A percentile compares a stretch with the other conserved stretches of the same genome.
Evolutionary conservation across 345 rosid species (phyloP).

Genomic region (Bruguiera gymnorhiza): DNA sequence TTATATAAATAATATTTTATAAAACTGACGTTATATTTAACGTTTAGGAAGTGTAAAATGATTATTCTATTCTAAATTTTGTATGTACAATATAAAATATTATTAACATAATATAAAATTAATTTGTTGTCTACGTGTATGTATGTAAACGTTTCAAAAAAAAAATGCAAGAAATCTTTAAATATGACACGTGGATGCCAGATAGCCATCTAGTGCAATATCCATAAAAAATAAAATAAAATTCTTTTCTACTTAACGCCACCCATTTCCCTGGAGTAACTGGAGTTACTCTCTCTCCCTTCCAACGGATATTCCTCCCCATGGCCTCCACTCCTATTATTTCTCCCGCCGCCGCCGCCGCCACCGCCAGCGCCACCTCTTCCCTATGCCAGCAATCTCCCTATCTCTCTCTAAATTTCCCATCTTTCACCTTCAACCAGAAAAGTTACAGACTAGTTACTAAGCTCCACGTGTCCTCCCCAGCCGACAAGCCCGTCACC

Average conservation of each 20-base stretch:
- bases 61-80: too few species aligned
- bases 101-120: too few species aligned
- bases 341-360: constrained; percentile 12
- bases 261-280: neutral
- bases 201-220: neutral
- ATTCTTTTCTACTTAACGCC: neutral
- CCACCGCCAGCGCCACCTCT: constrained; percentile 20
- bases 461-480: constrained; percentile 50
- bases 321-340: constrained; percentile 39
- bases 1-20: too few species aligned
- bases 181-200: constrained; percentile 4
- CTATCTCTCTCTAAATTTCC: constrained; percentile 20
- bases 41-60: too few species aligned
- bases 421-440: constrained; percentile 16
- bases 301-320: constrained; percentile 22
- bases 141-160: neutral
- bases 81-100: too few species aligned
- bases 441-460: constrained; percentile 29
- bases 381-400: constrained; percentile 18
- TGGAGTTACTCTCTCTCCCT: neutral
- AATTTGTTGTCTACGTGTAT: too few species aligned
- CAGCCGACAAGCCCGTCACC: constrained; percentile 41
- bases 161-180: neutral
- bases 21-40: too few species aligned
- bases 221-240: neutral